phyloP scores from a whole-genome alignment of 1,139 yeast genomes.

The Blastobotrys serpentis region DNA sequence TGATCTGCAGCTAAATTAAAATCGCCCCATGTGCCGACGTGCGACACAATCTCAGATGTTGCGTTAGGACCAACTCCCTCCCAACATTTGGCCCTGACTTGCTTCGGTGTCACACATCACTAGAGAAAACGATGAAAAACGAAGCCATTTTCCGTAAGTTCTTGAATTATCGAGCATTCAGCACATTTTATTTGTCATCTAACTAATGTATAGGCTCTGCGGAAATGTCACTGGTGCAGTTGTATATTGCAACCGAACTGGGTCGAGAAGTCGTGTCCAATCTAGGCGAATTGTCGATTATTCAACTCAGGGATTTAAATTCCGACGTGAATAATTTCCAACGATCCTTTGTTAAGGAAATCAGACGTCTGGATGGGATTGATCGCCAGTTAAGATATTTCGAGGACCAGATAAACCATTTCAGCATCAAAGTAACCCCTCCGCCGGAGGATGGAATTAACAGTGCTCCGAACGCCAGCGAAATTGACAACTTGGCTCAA shows the following conservation, averaged over 20 bases:
- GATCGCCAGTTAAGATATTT: conserved; percentile 51
- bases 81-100: neutral
- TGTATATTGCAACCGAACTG: conserved; percentile 87
- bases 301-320: conserved; percentile 88
- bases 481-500: conserved; percentile 72
- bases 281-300: conserved; percentile 75
- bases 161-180: neutral
- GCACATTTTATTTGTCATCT: conserved; percentile 16
- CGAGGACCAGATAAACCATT: conserved; percentile 21
- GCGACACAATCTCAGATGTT: neutral
- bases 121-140: conserved; percentile 2
- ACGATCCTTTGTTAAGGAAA: conserved; percentile 79
- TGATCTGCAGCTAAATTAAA: too few relatives aligned
- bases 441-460: conserved; percentile 33
- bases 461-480: conserved; percentile 54
- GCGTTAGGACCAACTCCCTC: neutral
- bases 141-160: conserved; percentile 23
- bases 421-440: conserved; percentile 20
- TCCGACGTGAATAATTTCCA: conserved; percentile 77
- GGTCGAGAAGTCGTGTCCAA: conserved; percentile 83
- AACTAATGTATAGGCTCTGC: conserved; percentile 59
- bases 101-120: neutral
- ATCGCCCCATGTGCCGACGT: too few relatives aligned
- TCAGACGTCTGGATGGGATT: conserved; percentile 63
- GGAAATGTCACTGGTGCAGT: conserved; percentile 89